Percentiles rank a stretch among this genome's conserved stretches.
Conservation (phyloP, 805 yeast species). For the Tanozyma kutaoensis region DNA sequence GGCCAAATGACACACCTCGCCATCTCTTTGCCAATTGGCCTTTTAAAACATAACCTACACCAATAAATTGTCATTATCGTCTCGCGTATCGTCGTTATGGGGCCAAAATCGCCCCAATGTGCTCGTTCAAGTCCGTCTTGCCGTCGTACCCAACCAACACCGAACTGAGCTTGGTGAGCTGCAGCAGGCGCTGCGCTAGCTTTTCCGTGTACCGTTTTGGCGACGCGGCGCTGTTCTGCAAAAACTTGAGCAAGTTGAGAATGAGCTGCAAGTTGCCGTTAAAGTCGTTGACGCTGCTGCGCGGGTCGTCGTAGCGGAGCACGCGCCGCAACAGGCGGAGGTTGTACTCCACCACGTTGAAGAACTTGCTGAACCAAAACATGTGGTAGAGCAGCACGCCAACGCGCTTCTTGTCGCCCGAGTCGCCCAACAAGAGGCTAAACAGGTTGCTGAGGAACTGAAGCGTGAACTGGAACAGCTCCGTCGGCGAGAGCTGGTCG, state of each 20-base stretch:
- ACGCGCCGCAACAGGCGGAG: constrained; percentile 10
- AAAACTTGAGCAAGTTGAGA: constrained; percentile 17
- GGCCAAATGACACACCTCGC: no score
- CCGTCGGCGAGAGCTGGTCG: constrained; percentile 24
- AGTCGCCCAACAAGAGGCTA: constrained; percentile 15
- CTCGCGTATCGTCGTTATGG: no score
- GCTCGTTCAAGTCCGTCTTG: no score
- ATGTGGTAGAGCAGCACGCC: constrained; percentile 10
- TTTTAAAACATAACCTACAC: no score
- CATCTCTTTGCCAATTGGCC: no score
- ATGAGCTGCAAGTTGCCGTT: constrained; percentile 19
- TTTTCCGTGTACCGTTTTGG: constrained; percentile 3
- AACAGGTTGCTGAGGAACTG: constrained; percentile 28
- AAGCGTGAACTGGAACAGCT: constrained; percentile 25
- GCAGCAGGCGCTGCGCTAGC: constrained; percentile 2
- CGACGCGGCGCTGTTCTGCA: constrained; percentile 4
- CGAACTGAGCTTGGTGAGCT: constrained; percentile 3
- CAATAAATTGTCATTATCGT: no score
- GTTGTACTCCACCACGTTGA: constrained; percentile 21
- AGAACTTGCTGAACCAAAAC: constrained; percentile 21
- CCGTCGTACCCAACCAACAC: background rate
- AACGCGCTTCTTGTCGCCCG: constrained; percentile 4
- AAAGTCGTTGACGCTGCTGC: constrained; percentile 16
- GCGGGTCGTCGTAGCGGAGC: constrained; percentile 7
- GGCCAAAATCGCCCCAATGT: no score